Conservation (phyloP, 345 rosid genomes). For the Firmiana major region DNA sequence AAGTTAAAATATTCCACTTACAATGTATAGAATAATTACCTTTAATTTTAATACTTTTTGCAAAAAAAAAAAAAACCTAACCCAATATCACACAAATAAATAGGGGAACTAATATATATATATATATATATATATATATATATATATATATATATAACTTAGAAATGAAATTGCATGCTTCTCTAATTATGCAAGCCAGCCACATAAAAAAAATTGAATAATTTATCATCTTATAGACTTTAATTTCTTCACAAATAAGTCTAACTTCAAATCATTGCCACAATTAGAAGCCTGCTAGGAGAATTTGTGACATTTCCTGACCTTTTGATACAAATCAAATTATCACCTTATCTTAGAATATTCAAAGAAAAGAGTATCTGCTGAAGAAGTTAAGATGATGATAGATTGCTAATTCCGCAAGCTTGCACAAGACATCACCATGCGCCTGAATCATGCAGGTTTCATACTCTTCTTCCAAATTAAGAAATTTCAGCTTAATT, state of each 20-base stretch:
- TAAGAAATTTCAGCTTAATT: background rate
- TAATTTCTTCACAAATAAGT: slow-evolving; percentile 3
- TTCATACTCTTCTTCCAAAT: background rate
- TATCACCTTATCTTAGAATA: background rate
- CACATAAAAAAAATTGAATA: slow-evolving; percentile 1
- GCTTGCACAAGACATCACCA: background rate
- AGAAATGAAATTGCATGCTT: background rate
- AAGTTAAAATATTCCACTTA: too few species aligned
- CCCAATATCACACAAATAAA: too few species aligned
- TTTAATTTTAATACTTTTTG: too few species aligned
- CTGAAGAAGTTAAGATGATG: background rate
- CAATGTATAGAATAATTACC: too few species aligned
- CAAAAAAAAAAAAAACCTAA: too few species aligned
- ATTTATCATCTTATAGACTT: background rate
- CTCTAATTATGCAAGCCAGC: background rate
- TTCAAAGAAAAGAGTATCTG: background rate
- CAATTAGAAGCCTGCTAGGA: background rate
- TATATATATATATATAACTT: background rate
- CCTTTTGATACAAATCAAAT: background rate
- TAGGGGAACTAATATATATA: too few species aligned
- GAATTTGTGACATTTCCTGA: background rate
- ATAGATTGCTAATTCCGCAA: slow-evolving; percentile 1
- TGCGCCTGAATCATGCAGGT: background rate
- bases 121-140: too few species aligned
- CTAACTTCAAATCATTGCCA: background rate